Percentiles rank a stretch among this genome's conserved stretches.
These are phyloP conservation scores for Pythium volutum DNA, from an alignment of 352 stramenopile species.

Conservation along the genomic window DNA sequence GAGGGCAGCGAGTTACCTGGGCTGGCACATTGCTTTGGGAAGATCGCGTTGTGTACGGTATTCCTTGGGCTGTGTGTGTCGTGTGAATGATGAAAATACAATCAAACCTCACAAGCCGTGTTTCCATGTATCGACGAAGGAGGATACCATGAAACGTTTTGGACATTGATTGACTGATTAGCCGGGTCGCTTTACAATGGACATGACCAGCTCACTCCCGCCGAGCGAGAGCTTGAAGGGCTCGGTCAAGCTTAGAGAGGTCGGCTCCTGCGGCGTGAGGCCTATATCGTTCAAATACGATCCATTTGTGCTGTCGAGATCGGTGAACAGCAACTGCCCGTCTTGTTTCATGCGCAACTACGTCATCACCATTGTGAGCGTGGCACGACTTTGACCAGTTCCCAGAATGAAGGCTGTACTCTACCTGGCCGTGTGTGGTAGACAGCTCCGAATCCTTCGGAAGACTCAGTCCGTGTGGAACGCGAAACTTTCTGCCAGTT, in stretches of 20 bases:
- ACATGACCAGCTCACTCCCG: slow-evolving; percentile 49
- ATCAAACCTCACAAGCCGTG: slow-evolving; percentile 6
- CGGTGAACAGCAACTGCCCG: slow-evolving; percentile 61
- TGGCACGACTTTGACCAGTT: not conserved
- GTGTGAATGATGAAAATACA: slow-evolving; percentile 20
- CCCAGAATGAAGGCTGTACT: not conserved
- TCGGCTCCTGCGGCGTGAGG: slow-evolving; percentile 46
- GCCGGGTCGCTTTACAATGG: slow-evolving; percentile 38
- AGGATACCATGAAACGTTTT: slow-evolving; percentile 22
- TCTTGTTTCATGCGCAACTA: slow-evolving; percentile 66
- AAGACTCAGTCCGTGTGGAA: slow-evolving; percentile 67
- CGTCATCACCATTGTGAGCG: not conserved
- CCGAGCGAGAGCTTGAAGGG: slow-evolving; percentile 53
- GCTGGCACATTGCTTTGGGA: not conserved
- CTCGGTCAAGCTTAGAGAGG: slow-evolving; percentile 38
- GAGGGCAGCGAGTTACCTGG: not conserved
- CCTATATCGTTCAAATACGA: slow-evolving; percentile 58
- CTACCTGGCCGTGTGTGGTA: slow-evolving; percentile 73
- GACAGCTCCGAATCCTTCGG: slow-evolving; percentile 79
- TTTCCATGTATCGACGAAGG: not conserved
- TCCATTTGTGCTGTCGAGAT: slow-evolving; percentile 83
- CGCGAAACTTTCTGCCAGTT: slow-evolving; percentile 74
- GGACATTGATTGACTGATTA: slow-evolving; percentile 8
- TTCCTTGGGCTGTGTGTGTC: not conserved
- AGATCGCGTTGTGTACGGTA: slow-evolving; percentile 7